These are phyloP conservation scores for Hebeloma cylindrosporum DNA, from an alignment of 768 basidiomycete genomes.

Conservation along the genomic window DNA sequence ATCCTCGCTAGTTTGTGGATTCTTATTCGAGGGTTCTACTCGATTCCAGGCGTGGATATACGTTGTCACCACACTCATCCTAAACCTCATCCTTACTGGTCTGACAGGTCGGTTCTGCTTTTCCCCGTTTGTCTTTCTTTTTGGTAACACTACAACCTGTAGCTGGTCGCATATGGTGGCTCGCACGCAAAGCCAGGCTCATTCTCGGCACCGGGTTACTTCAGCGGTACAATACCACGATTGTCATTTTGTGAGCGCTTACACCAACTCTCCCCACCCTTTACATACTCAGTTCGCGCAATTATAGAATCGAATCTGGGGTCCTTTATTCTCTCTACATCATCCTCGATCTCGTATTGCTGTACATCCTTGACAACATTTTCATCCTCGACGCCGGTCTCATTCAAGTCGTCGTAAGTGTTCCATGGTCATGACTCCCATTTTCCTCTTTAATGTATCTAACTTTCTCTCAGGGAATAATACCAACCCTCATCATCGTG, in stretches of 20 bases:
- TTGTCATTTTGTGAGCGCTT: slow-evolving; percentile 34
- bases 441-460: not conserved
- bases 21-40: slow-evolving; percentile 17
- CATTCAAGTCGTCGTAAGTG: slow-evolving; percentile 32
- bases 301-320: slow-evolving; percentile 43
- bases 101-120: slow-evolving; percentile 36
- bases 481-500: slow-evolving; percentile 28
- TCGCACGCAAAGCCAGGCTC: slow-evolving; percentile 25
- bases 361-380: slow-evolving; percentile 15
- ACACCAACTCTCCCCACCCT: not conserved
- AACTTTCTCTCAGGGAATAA: slow-evolving; percentile 19
- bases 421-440: not conserved
- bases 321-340: slow-evolving; percentile 38
- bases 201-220: slow-evolving; percentile 29
- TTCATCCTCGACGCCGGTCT: slow-evolving; percentile 26
- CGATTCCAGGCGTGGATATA: slow-evolving; percentile 29
- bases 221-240: slow-evolving; percentile 32
- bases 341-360: slow-evolving; percentile 29
- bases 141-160: not conserved
- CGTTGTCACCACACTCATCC: slow-evolving; percentile 30
- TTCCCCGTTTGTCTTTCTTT: not conserved
- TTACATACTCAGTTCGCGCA: not conserved
- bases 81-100: slow-evolving; percentile 35
- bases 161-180: slow-evolving; percentile 39
- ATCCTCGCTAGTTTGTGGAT: slow-evolving; percentile 20